Conservation (phyloP, 2,329 filamentous ascomycete species). For the Penicillium sp. region DNA sequence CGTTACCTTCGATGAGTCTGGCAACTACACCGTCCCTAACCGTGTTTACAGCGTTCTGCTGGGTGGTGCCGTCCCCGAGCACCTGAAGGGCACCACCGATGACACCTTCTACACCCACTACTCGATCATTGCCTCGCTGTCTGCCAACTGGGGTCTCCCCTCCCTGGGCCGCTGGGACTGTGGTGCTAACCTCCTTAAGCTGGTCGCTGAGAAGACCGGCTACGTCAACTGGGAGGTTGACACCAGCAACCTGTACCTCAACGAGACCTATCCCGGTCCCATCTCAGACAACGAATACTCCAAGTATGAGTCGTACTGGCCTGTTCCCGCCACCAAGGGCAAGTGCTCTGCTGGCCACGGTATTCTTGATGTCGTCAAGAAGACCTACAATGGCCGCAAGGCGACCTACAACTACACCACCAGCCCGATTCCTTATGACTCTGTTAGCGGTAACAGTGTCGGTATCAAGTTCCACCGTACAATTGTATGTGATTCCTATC, state of each 20-base stretch:
- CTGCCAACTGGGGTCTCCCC: slow-evolving; percentile 71
- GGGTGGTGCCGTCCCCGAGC: slow-evolving; percentile 70
- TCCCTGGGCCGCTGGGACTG: slow-evolving; percentile 74
- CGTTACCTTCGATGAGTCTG: slow-evolving; percentile 79
- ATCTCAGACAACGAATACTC: slow-evolving; percentile 33
- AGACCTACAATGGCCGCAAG: slow-evolving; percentile 32
- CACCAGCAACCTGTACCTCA: slow-evolving; percentile 52
- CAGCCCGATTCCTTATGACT: slow-evolving; percentile 38
- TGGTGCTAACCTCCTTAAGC: slow-evolving; percentile 69
- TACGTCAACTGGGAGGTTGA: slow-evolving; percentile 53
- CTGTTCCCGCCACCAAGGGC: slow-evolving; percentile 32
- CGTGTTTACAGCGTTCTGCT: slow-evolving; percentile 71
- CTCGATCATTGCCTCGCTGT: slow-evolving; percentile 67
- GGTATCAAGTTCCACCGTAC: slow-evolving; percentile 28
- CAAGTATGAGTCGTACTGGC: slow-evolving; percentile 34
- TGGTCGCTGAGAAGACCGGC: slow-evolving; percentile 65
- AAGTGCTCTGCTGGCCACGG: slow-evolving; percentile 41
- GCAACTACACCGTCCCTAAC: slow-evolving; percentile 70
- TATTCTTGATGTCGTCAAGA: slow-evolving; percentile 39
- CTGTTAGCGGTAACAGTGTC: slow-evolving; percentile 29
- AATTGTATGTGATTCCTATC: slow-evolving; percentile 10
- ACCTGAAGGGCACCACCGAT: slow-evolving; percentile 71
- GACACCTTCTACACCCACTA: slow-evolving; percentile 74
- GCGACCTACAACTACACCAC: slow-evolving; percentile 41
- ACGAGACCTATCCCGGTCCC: slow-evolving; percentile 59